phyloP scores from a whole-genome alignment of 371 early-diverging fungal species.

The Apophysomyces ossiformis region DNA sequence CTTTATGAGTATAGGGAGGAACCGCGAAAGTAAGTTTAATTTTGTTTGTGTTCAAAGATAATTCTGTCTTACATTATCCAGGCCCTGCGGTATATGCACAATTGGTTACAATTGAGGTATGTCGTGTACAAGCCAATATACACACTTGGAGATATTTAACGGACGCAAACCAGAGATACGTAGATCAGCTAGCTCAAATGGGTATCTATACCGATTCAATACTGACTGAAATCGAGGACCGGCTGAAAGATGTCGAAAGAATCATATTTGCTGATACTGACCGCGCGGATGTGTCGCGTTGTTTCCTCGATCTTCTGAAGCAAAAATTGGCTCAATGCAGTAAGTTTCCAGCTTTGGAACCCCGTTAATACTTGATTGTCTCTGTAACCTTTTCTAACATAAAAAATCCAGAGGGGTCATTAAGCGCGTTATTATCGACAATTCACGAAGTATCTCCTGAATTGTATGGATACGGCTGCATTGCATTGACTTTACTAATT shows the following conservation, averaged over 20 bases:
- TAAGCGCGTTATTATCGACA: constrained; percentile 30
- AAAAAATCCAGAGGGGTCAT: constrained; percentile 24
- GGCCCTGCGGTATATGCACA: constrained; percentile 81
- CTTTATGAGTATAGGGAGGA: constrained; percentile 80
- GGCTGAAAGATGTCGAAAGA: constrained; percentile 62
- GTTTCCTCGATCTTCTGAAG: constrained; percentile 60
- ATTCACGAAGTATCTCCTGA: constrained; percentile 52
- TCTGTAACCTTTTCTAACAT: not conserved
- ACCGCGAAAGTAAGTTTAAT: constrained; percentile 60
- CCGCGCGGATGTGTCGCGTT: constrained; percentile 38
- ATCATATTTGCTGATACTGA: constrained; percentile 57
- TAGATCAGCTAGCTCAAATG: constrained; percentile 70
- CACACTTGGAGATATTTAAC: not conserved
- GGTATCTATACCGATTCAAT: constrained; percentile 71
- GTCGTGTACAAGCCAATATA: not conserved
- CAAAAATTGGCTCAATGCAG: constrained; percentile 61
- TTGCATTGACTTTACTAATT: not conserved
- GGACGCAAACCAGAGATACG: constrained; percentile 60
- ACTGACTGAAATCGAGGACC: constrained; percentile 62
- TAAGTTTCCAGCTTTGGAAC: constrained; percentile 28
- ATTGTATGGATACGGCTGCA: constrained; percentile 29
- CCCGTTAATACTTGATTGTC: too few species aligned
- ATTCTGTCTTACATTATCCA: constrained; percentile 10
- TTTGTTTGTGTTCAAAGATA: not conserved
- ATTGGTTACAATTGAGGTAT: constrained; percentile 78